A percentile compares a stretch with the other conserved stretches of the same genome.
Evolutionary conservation across 2,329 filamentous ascomycete species (phyloP).

Genomic region (Claviceps paspali): DNA sequence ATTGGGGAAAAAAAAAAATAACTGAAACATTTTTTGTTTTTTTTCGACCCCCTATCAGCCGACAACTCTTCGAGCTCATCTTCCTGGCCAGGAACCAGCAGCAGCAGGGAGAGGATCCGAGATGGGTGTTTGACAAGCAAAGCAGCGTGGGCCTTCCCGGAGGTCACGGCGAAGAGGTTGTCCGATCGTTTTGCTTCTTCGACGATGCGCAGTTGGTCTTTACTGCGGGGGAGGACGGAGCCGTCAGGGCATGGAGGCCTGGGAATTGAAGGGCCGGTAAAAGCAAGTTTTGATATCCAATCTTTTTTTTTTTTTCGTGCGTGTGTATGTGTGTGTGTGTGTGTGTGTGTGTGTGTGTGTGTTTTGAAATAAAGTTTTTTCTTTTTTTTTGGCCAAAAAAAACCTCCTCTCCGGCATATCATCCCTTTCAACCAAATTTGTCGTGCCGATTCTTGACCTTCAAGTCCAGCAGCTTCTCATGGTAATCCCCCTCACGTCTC

Average conservation of each 20-base stretch:
- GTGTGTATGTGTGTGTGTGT: too few species aligned
- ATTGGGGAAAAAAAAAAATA: too few species aligned
- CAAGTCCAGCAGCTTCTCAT: conserved; percentile 71
- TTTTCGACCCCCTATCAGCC: conserved; percentile 18
- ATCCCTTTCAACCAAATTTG: conserved; percentile 42
- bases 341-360: too few species aligned
- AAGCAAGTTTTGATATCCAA: neutral
- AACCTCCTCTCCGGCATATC: too few species aligned
- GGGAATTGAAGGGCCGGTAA: neutral
- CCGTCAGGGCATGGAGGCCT: conserved; percentile 39
- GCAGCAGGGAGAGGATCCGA: conserved; percentile 13
- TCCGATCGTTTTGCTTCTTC: conserved; percentile 48
- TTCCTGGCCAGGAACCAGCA: conserved; percentile 41
- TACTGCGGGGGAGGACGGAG: conserved; percentile 43
- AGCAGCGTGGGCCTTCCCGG: conserved; percentile 44
- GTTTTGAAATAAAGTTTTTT: too few species aligned
- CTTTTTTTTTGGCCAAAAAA: too few species aligned
- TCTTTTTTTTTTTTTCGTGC: neutral
- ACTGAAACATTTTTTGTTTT: too few species aligned
- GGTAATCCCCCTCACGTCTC: conserved; percentile 72
- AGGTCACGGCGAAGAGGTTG: conserved; percentile 48
- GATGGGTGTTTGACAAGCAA: conserved; percentile 39
- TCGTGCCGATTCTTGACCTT: conserved; percentile 91
- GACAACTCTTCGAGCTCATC: conserved; percentile 42
- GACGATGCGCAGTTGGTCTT: conserved; percentile 44